A percentile compares a stretch with the other conserved stretches of the same genome.
Evolutionary conservation across 2,329 filamentous ascomycete genomes (phyloP).

Genomic region (Exophiala aquamarina): DNA sequence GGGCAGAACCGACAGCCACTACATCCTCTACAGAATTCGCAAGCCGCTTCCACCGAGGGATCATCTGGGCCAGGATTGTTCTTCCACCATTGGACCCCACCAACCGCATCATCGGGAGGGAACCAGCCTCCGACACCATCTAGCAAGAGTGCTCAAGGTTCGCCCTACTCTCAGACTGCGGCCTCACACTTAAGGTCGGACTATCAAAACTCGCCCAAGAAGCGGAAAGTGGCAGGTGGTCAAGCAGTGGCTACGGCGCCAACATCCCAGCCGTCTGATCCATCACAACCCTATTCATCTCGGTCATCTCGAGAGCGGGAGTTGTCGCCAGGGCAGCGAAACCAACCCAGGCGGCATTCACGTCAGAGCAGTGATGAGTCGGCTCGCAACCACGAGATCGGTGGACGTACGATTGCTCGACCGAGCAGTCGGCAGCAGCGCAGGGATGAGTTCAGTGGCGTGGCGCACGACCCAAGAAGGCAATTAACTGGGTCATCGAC

Average conservation of each 20-base stretch:
- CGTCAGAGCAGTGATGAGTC: conserved; percentile 67
- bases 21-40: conserved; percentile 55
- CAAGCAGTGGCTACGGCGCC: conserved; percentile 54
- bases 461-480: conserved; percentile 19
- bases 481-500: conserved; percentile 22
- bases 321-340: conserved; percentile 55
- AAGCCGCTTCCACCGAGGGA: conserved; percentile 55
- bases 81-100: conserved; percentile 92
- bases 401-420: conserved; percentile 23
- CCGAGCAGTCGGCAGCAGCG: conserved; percentile 30
- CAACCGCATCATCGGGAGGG: conserved; percentile 58
- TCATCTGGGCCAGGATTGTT: conserved; percentile 74
- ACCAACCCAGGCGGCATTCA: conserved; percentile 58
- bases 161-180: conserved; percentile 44
- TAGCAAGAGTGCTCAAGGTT: conserved; percentile 64
- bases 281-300: conserved; percentile 52
- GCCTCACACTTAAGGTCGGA: conserved; percentile 55
- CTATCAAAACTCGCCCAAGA: conserved; percentile 75
- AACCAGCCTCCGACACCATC: conserved; percentile 72
- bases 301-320: conserved; percentile 52
- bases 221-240: conserved; percentile 69
- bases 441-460: conserved; percentile 25
- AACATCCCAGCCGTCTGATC: conserved; percentile 50
- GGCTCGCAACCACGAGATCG: conserved; percentile 33
- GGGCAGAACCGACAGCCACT: conserved; percentile 44